phyloP scores from a whole-genome alignment of 2,329 filamentous ascomycete species.

The Aschersonia sp. region DNA sequence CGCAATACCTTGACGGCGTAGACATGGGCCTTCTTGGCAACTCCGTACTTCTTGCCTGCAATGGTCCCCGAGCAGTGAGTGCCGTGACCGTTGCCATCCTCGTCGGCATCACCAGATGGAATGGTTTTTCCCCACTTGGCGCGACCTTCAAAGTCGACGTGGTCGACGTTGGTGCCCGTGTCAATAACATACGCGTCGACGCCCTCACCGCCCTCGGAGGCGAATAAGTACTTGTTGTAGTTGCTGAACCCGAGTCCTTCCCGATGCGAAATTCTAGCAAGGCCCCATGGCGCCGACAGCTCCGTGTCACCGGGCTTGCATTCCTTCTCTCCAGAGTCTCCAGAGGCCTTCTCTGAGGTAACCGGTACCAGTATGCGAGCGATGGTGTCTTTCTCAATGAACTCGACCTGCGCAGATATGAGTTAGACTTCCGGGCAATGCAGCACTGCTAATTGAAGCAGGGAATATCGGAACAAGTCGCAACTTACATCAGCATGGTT shows the following conservation, averaged over 20 bases:
- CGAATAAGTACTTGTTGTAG: constrained; percentile 97
- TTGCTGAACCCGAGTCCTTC: constrained; percentile 72
- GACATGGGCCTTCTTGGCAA: constrained; percentile 95
- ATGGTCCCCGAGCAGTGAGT: constrained; percentile 99
- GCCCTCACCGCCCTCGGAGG: constrained; percentile 80
- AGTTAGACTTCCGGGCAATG: not conserved
- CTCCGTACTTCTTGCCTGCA: constrained; percentile 96
- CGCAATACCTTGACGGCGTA: constrained; percentile 97
- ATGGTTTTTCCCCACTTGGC: constrained; percentile 97
- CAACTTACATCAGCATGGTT: constrained; percentile 87
- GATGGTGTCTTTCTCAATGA: constrained; percentile 86
- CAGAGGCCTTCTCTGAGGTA: constrained; percentile 20
- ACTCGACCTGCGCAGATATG: constrained; percentile 57
- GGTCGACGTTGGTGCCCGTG: constrained; percentile 84
- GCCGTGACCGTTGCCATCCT: constrained; percentile 94
- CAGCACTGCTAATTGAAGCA: not conserved
- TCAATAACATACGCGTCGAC: constrained; percentile 98
- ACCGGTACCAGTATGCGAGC: constrained; percentile 62
- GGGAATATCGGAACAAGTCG: not conserved
- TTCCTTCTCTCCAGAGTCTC: constrained; percentile 20
- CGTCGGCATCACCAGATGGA: constrained; percentile 66
- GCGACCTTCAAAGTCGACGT: constrained; percentile 95
- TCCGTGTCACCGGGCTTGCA: constrained; percentile 47
- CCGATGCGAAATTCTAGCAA: constrained; percentile 95
- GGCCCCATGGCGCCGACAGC: constrained; percentile 95